phyloP scores from a whole-genome alignment of 2,329 filamentous ascomycete genomes.

The Alternaria infectoria region DNA sequence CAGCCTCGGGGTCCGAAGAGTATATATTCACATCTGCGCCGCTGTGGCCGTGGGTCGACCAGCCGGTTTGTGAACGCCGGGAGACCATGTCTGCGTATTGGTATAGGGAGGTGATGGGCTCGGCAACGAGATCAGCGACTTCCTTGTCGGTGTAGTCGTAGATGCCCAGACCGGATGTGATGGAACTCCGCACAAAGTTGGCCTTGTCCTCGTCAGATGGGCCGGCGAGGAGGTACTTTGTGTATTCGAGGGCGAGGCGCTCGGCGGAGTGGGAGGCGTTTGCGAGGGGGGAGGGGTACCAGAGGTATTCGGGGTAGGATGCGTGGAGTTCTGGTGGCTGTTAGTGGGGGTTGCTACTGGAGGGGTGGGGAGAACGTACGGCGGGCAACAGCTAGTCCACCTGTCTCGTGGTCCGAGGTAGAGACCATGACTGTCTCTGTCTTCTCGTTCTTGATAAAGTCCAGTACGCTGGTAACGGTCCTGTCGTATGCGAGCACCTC shows the following conservation, averaged over 20 bases:
- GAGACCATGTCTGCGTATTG: slow-evolving; percentile 85
- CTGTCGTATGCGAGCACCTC: slow-evolving; percentile 96
- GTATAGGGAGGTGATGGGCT: slow-evolving; percentile 63
- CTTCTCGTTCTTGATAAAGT: slow-evolving; percentile 78
- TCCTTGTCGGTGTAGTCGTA: slow-evolving; percentile 74
- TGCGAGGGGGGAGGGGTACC: slow-evolving; percentile 82
- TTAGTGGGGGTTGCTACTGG: slow-evolving; percentile 11
- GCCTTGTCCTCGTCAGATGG: slow-evolving; percentile 40
- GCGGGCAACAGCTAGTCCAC: slow-evolving; percentile 80
- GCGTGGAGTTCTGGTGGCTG: slow-evolving; percentile 59
- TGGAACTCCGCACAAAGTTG: slow-evolving; percentile 71
- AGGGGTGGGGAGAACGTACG: slow-evolving; percentile 58
- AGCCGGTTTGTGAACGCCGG: slow-evolving; percentile 85
- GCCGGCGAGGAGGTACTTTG: slow-evolving; percentile 60
- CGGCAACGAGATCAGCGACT: slow-evolving; percentile 67
- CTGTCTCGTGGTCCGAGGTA: slow-evolving; percentile 96
- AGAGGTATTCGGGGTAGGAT: slow-evolving; percentile 72
- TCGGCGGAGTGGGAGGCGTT: slow-evolving; percentile 80
- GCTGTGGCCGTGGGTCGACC: slow-evolving; percentile 88
- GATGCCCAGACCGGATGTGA: slow-evolving; percentile 77
- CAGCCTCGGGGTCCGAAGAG: slow-evolving; percentile 70
- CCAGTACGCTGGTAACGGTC: slow-evolving; percentile 79
- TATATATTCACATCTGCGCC: slow-evolving; percentile 98
- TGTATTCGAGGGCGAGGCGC: slow-evolving; percentile 69
- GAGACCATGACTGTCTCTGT: slow-evolving; percentile 81